Conservation (phyloP, 352 stramenopile species). For the Globisporangium paroecandrum region DNA sequence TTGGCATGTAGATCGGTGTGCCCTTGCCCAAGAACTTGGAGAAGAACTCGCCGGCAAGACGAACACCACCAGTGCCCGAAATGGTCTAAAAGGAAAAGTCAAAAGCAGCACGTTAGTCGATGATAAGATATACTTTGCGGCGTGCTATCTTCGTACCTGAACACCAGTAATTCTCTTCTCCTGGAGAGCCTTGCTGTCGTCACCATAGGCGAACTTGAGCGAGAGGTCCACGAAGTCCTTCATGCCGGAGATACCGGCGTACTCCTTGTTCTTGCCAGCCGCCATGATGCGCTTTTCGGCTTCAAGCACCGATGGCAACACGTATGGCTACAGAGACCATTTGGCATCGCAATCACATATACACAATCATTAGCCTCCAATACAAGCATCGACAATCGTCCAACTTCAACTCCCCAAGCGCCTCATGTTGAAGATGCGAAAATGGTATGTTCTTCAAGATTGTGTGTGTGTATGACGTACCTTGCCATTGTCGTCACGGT, state of each 20-base stretch:
- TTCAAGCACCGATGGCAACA: conserved; percentile 96
- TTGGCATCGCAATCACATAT: neutral
- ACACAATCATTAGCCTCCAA: conserved; percentile 3
- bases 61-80: conserved; percentile 97
- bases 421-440: conserved; percentile 9
- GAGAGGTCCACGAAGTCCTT: conserved; percentile 95
- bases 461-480: conserved; percentile 17
- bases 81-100: conserved; percentile 81
- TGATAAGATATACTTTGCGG: neutral
- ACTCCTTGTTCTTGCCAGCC: conserved; percentile 96
- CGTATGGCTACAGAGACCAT: conserved; percentile 79
- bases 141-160: conserved; percentile 41
- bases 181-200: conserved; percentile 89
- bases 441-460: neutral
- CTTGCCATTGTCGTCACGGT: conserved; percentile 93
- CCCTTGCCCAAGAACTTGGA: conserved; percentile 81
- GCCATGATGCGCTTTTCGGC: conserved; percentile 94
- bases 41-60: conserved; percentile 96
- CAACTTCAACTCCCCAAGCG: conserved; percentile 4
- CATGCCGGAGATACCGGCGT: conserved; percentile 95
- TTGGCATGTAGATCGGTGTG: conserved; percentile 96
- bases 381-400: neutral
- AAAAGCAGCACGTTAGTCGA: neutral
- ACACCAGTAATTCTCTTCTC: conserved; percentile 93
- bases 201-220: conserved; percentile 96